Evolutionary conservation across 2,329 filamentous ascomycete genomes (phyloP), one percentile per base, ranked within the genome.

Genomic region (Teratosphaeriaceae sp.): DNA sequence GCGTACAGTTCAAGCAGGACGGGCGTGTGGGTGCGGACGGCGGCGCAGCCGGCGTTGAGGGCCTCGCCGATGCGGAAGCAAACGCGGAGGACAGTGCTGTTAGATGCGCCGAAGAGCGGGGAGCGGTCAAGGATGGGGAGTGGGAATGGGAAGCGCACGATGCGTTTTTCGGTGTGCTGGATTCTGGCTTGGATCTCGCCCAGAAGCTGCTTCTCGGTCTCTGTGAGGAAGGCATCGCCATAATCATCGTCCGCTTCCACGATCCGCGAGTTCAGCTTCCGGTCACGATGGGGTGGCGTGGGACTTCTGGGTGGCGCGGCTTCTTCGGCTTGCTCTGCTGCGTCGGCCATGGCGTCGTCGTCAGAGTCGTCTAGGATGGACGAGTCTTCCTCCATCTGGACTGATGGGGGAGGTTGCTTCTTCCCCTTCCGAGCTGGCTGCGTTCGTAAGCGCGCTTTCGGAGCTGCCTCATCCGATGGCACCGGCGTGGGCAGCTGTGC

Each of bases 11-110:
- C 81, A 46, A 85, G 72, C 0, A 74, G 42, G 5, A 70, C 57
- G 3, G 67, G 68, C 40, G 74, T 70, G 33, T 73, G 69, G 13
- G 66, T 66, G 36, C 79, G 64, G 2, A 62, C 61, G 11, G 68
- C 67, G 40, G 67, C 66, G 39, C 59, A 63, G 26, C 72, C 73
- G 35, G 68, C 67, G 38, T 70, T 73, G 36, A 78, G 58, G 44
- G 82, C 73, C 54, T 84, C 79, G 3, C 75, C 76, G 19, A 83
- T 68, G 20, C 79, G 72, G 51, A 85, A 85, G 55, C 80, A 84
- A 0, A 75, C 79, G 9, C 76, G 72, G 11, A 82, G 63, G 5
- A 73, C 45, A 0, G 56, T 63, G 8, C 63, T 57, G 1, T 72
- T 64, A 0, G 72, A 72, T 2, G 79, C 53, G 7, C 78, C 77